Evolutionary conservation across 768 basidiomycete species (phyloP), one percentile per base, ranked within the genome.

Genomic region (Pisolithus marmoratus): DNA sequence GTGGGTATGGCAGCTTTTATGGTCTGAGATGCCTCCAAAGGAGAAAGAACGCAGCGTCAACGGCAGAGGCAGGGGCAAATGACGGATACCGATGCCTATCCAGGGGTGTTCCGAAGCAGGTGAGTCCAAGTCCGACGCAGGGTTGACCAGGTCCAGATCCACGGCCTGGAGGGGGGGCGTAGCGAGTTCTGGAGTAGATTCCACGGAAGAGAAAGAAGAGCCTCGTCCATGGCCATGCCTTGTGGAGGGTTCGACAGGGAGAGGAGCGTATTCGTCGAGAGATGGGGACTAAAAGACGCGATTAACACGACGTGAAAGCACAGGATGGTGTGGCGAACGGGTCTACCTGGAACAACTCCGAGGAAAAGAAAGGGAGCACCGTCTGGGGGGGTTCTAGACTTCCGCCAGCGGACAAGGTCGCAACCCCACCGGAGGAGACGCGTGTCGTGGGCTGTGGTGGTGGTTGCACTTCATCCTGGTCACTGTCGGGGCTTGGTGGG

Each of bases 231-330:
- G 71, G 48, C 70, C 68, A 57, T 68, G 64, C 40, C 72, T 70
- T 41, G 66, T 66, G 20, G 81, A 82, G 31, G 79, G 79, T 56
- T 72, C 68, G 26, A 83, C 72, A 23, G 82, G 76, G n/a, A 85
- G 69, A 15, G 74, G 73, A 46, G 81, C 76, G 60, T 82, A 78
- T 64, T 74, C 66, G 59, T 67, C 61, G 50, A 75, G 69, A 54
- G 78, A 69, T 57, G 64, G 50, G 44, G 54, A 54, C 61, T 64
- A 60, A 31, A 45, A 50, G 54, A 52, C 47, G 51, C 51, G 57
- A 37, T 46, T 55, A 55, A 71, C 64, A 72, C 56, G 61, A 34
- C 31, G 43, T 15, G 48, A 43, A 8, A 29, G 29, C 29, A 9
- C 41, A 29, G 15, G 40, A 8, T 11, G 8, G 15, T 2, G 47